Conservation (phyloP, 257 asterid genomes). For the Przewalskia tangutica region DNA sequence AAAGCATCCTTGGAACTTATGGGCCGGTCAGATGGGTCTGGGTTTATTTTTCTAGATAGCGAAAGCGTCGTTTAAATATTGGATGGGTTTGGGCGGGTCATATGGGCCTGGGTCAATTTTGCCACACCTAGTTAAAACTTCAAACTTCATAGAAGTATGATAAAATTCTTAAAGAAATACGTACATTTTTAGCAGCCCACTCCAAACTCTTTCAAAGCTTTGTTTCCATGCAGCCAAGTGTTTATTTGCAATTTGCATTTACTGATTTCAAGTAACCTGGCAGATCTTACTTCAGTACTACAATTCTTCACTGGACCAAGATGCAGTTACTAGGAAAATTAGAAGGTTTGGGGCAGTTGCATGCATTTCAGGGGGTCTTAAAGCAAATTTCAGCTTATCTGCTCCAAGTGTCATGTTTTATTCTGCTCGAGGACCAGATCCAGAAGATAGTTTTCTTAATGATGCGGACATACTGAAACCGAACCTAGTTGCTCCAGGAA, state of each 20-base stretch:
- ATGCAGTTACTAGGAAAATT: conserved; percentile 42
- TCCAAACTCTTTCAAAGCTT: neutral
- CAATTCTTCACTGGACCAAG: conserved; percentile 62
- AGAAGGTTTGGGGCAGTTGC: conserved; percentile 77
- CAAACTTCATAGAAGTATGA: neutral
- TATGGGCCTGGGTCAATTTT: neutral
- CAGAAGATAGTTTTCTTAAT: conserved; percentile 62
- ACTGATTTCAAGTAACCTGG: conserved; percentile 8
- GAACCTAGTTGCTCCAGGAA: conserved; percentile 92
- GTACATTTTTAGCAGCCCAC: neutral
- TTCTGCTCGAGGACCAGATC: conserved; percentile 99
- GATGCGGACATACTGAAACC: conserved; percentile 86
- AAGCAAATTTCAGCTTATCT: conserved; percentile 63
- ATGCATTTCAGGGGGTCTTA: conserved; percentile 66
- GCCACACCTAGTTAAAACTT: neutral
- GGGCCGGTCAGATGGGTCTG: neutral
- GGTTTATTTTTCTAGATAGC: neutral
- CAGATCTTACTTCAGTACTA: conserved; percentile 79
- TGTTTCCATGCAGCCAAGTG: neutral
- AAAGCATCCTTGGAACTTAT: neutral
- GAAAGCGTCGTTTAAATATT: neutral
- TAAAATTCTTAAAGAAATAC: neutral
- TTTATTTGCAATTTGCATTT: neutral
- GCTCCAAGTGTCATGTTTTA: conserved; percentile 92
- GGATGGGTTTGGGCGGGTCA: neutral